Conservation (phyloP, 208 protist genomes). For the Lotmaria passim region DNA sequence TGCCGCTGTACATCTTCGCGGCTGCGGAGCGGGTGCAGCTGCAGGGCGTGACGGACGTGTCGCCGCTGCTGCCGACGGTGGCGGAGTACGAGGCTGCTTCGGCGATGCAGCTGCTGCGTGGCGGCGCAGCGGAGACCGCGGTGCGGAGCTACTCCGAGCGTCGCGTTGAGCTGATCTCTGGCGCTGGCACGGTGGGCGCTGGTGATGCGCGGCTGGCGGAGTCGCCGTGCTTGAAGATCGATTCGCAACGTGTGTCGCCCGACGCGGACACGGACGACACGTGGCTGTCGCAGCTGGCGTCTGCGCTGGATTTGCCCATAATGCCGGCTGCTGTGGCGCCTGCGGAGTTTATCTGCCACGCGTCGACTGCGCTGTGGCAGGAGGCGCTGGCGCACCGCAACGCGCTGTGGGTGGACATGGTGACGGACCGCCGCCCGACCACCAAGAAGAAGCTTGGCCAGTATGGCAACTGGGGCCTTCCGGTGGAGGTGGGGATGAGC, state of each 20-base stretch:
- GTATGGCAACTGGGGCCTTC: too few relatives aligned
- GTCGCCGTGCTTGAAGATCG: conserved; percentile 4
- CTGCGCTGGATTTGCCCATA: conserved; percentile 9
- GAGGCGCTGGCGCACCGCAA: too few relatives aligned
- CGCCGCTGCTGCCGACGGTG: conserved; percentile 13
- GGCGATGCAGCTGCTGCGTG: background rate
- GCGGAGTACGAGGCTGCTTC: conserved; percentile 21
- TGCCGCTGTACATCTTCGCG: conserved; percentile 19
- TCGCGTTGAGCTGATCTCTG: background rate
- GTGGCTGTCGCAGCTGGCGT: conserved; percentile 14
- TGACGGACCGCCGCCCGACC: too few relatives aligned
- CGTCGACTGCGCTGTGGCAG: too few relatives aligned
- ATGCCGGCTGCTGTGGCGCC: background rate
- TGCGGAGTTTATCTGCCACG: too few relatives aligned
- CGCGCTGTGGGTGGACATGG: too few relatives aligned
- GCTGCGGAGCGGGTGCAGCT: conserved; percentile 9
- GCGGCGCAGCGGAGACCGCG: background rate
- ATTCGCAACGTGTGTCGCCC: background rate
- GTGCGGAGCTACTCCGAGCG: background rate
- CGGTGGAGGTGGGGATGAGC: too few relatives aligned
- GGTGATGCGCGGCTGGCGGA: conserved; percentile 2
- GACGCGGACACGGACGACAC: background rate
- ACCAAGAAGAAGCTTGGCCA: too few relatives aligned
- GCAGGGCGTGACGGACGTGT: background rate
- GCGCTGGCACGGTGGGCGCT: background rate